Conservation (phyloP, 2,329 filamentous ascomycete species). For the Stachybotrys echinatus region DNA sequence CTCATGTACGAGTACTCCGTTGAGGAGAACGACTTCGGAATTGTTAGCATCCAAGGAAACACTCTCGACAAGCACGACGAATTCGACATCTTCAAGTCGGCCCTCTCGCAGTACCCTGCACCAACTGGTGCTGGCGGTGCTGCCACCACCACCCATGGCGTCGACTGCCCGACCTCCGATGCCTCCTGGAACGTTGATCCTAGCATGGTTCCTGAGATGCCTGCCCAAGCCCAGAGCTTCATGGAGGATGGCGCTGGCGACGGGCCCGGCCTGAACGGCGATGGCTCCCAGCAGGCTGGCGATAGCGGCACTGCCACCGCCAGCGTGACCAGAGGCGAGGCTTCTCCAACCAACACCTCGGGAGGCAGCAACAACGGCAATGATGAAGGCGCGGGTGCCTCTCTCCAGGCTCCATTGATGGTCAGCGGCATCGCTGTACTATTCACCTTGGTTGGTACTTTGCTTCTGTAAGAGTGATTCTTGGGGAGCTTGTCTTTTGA, state of each 20-base stretch:
- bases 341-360: constrained; percentile 19
- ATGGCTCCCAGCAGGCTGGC: constrained; percentile 48
- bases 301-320: constrained; percentile 41
- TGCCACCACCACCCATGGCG: constrained; percentile 38
- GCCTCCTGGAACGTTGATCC: constrained; percentile 45
- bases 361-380: constrained; percentile 9
- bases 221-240: constrained; percentile 43
- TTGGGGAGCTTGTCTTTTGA: constrained; percentile 1
- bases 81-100: constrained; percentile 50
- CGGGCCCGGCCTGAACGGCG: constrained; percentile 47
- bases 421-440: constrained; percentile 27
- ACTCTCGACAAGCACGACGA: constrained; percentile 53
- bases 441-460: constrained; percentile 32
- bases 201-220: constrained; percentile 46
- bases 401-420: constrained; percentile 24
- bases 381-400: constrained; percentile 23
- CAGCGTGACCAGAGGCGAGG: constrained; percentile 26
- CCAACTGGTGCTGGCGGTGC: constrained; percentile 48
- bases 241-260: constrained; percentile 48
- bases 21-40: constrained; percentile 74
- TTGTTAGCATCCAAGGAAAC: constrained; percentile 59
- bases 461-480: constrained; percentile 28
- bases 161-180: constrained; percentile 44
- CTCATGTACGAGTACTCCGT: constrained; percentile 92
- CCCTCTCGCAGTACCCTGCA: constrained; percentile 42